Evolutionary conservation across 257 asterid species (phyloP).

Genomic region (Perilla frutescens): DNA sequence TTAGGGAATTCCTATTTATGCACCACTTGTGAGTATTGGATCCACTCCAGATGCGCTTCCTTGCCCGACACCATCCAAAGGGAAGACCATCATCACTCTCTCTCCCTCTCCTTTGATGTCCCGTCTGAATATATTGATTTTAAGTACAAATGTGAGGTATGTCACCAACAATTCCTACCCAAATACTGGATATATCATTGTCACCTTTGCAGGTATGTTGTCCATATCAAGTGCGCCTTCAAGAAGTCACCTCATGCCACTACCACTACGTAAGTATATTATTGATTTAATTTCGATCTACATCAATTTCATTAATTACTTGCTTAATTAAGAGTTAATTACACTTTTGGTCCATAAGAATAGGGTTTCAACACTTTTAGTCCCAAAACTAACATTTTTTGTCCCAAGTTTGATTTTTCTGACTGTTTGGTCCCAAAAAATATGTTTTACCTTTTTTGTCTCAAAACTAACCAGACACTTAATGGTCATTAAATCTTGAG

Average conservation of each 20-base stretch:
- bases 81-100: background rate
- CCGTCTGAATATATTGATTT: background rate
- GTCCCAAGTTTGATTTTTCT: no score
- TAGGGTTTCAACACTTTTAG: no score
- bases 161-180: background rate
- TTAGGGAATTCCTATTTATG: background rate
- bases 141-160: background rate
- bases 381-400: no score
- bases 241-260: background rate
- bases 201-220: background rate
- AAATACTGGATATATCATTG: constrained; percentile 23
- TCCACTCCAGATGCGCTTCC: background rate
- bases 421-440: no score
- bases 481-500: no score
- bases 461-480: no score
- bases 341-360: no score
- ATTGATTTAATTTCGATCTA: no score
- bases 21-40: background rate
- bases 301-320: no score
- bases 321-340: no score
- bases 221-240: constrained; percentile 11
- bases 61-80: background rate
- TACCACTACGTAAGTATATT: background rate
- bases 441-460: no score
- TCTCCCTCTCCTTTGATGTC: background rate